A percentile compares a stretch with the other conserved stretches of the same genome.
phyloP scores from a whole-genome alignment of 2,329 filamentous ascomycete genomes.

The Sphaceloma murrayae region DNA sequence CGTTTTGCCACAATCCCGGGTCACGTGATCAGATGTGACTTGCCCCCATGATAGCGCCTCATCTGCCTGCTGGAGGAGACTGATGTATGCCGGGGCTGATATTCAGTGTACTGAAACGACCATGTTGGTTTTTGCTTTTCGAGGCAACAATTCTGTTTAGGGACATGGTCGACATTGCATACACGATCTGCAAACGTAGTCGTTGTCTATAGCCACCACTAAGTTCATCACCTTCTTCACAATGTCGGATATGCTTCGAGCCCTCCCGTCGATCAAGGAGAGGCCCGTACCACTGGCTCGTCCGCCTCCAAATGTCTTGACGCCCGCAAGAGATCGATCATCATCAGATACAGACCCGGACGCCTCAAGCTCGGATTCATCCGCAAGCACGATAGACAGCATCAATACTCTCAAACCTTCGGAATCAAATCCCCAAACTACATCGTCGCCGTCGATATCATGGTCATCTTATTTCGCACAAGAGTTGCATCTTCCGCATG shows the following conservation, averaged over 20 bases:
- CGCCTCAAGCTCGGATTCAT: conserved; percentile 52
- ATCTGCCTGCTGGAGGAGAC: no score
- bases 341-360: conserved; percentile 32
- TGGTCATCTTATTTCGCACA: conserved; percentile 91
- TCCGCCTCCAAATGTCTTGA: conserved; percentile 3
- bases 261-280: conserved; percentile 17
- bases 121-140: no score
- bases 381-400: conserved; percentile 89
- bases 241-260: conserved; percentile 20
- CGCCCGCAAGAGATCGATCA: conserved; percentile 34
- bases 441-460: conserved; percentile 54
- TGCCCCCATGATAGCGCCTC: no score
- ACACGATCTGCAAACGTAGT: no score
- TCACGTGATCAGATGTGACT: no score
- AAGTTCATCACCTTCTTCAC: no score
- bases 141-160: no score
- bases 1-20: no score
- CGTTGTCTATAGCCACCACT: not conserved
- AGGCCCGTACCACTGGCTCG: not conserved
- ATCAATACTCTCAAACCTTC: conserved; percentile 40
- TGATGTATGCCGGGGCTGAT: no score
- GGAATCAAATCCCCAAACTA: conserved; percentile 19
- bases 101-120: no score
- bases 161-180: no score
- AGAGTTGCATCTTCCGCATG: conserved; percentile 62